Evolutionary conservation across 1,284 basidiomycete genomes (phyloP), one percentile per base, ranked within the genome.

Genomic region (Fomitopsis palustris): DNA sequence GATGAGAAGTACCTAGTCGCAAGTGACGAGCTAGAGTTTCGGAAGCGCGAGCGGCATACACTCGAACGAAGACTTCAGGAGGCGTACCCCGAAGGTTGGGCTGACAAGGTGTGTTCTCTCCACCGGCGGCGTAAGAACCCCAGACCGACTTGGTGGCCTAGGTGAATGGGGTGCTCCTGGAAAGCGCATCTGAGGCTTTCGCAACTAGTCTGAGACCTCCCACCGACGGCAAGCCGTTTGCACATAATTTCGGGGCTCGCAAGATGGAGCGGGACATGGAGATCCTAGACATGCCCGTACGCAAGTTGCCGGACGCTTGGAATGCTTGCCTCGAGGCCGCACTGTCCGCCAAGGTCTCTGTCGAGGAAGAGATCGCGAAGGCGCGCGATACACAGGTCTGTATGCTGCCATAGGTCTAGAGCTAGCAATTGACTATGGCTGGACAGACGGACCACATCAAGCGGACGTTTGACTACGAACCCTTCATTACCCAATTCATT

Each of bases 401-500:
- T 74, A n/a, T 17, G 29, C 61, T 51, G 6, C 16, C 55, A 23
- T 33, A 52, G 19, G 17, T 17, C 21, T 41, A 17, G 12, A 19
- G 8, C 27, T 35, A 49, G 19, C 23, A 55, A 25, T 27, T 54
- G n/a, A 41, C 27, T 56, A 27, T 45, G 6, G n/a, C 31, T 51
- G 29, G 54, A 16, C 62, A 87, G 84, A 78, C 77, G 3, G 84
- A 87, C 31, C 77, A 83, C 61, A 63, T 81, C 45, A 83, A 81
- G 55, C 72, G 84, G 21, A 85, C 83, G 9, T 82, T 81, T 64
- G 83, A 87, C 68, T 87, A 86, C 62, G 83, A 84, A 63, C 83
- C 82, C 0, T 85, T 86, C 69, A 71, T 86, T 41, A 72, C 69
- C 23, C 75, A 74, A 47, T 85, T 82, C 61, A 65, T 85, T 1